Base-by-base conservation (phyloP, 768 basidiomycete genomes). In the Kwoniella pini region DNA sequence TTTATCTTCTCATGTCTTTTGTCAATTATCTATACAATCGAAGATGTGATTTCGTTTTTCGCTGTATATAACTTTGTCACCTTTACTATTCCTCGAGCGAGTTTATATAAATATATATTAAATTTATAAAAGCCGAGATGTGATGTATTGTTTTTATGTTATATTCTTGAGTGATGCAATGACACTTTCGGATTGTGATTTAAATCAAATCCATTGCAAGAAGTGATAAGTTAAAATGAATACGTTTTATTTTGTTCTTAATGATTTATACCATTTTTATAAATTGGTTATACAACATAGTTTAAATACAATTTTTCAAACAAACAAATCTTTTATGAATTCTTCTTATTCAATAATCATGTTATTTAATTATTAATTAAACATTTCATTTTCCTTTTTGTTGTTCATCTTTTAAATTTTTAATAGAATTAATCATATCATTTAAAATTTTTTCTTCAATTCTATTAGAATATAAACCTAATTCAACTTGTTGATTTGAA, bases 401-500 rank as follows among this genome's bases (percentile, higher is more conserved):
- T 11, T 33, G 38, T 9, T 45, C 50, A 24, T 36, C 55, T 21
- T 56, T 43, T 42, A 73, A 31, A 5, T 39, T 38, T 33, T 28
- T 52, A 30, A 74, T 43, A 2, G 59, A 44, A 24, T 49, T 61
- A 10, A 38, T 44, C 50, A 74, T 62, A 17, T 71, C 68, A 48
- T 38, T 55, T 56, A 74, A 39, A 9, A 57, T 52, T 49, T 52
- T 58, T 39, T 51, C 43, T 53, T 74, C 72, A 21, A 68, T 58
- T 28, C 72, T 63, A 46, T 54, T 54, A 12, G 57, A 70, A 54
- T 74, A 74, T 30, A 74, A 28, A 13, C 72, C 72, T 24, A 74
- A 48, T 42, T 63, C 62, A 2, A 53, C 53, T 6, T 31, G 50
- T 17, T 9, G 33, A 36, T 17, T 42, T 6, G 12, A 17, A 19